phyloP scores from a whole-genome alignment of 495 filamentous ascomycete genomes.

The Podospora tetraspora region DNA sequence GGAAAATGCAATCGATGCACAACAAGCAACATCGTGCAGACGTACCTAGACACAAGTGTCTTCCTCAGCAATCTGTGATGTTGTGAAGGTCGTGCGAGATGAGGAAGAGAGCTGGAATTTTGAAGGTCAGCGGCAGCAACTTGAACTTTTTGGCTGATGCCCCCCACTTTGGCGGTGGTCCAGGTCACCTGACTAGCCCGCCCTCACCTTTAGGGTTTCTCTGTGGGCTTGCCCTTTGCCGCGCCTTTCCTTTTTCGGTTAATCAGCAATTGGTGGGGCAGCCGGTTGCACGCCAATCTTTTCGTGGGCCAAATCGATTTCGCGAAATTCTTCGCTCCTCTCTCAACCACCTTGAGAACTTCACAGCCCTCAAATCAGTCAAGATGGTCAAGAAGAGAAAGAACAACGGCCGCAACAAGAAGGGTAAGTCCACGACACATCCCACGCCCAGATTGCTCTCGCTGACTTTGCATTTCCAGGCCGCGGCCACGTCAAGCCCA shows the following conservation, averaged over 20 bases:
- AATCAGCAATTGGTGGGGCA: slow-evolving; percentile 19
- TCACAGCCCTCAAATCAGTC: slow-evolving; percentile 49
- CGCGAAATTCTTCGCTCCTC: slow-evolving; percentile 22
- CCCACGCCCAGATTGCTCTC: not conserved
- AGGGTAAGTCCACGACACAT: slow-evolving; percentile 48
- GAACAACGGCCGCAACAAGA: slow-evolving; percentile 99
- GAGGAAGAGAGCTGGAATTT: slow-evolving; percentile 27
- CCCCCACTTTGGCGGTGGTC: slow-evolving; percentile 26
- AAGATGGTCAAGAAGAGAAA: slow-evolving; percentile 99
- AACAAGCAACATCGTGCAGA: slow-evolving; percentile 32
- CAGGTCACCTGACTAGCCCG: slow-evolving; percentile 26
- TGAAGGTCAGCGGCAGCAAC: slow-evolving; percentile 12
- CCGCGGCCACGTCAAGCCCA: slow-evolving; percentile 98
- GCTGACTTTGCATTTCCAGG: slow-evolving; percentile 14
- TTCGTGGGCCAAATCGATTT: slow-evolving; percentile 26
- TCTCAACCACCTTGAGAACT: slow-evolving; percentile 30
- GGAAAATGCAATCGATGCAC: slow-evolving; percentile 12
- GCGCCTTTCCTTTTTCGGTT: slow-evolving; percentile 5
- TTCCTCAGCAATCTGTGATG: slow-evolving; percentile 53
- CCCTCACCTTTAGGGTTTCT: slow-evolving; percentile 26
- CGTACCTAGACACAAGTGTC: slow-evolving; percentile 53
- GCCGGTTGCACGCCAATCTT: slow-evolving; percentile 17
- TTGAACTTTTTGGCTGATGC: slow-evolving; percentile 29
- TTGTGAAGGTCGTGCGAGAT: slow-evolving; percentile 33
- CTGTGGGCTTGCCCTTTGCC: slow-evolving; percentile 23